Evolutionary conservation across 2,329 filamentous ascomycete genomes (phyloP), one percentile per base, ranked within the genome.

Genomic region (Tothia fuscella): DNA sequence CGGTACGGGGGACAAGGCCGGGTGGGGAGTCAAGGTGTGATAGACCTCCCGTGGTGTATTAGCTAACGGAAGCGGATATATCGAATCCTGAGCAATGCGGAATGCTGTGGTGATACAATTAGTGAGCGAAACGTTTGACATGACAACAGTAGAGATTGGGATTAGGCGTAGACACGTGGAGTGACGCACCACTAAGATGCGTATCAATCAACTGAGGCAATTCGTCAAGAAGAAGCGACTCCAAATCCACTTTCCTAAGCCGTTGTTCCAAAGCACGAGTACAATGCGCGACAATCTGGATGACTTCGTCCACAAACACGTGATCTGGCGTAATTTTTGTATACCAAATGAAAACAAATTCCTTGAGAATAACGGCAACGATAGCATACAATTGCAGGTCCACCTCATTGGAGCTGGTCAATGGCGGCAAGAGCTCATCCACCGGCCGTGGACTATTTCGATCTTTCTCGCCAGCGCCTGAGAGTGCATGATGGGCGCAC

Each of bases 261-360:
- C 91, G 75, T 65, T 94, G 82, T 63, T 96, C 91, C 45, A 98
- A 63, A 6, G 80, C 85, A 44, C 85, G 73, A 30, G 86, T 94
- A 60, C 84, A 91, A 61, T 96, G 89, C 30, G 89, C 91, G 53
- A 96, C 83, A 50, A 94, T 80, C 55, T 86, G 84, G 41, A 96
- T 71, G 44, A 95, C 74, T 64, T 95, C 88, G 50, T 82, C 80
- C 46, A 91, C 79, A 56, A 98, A 93, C 10, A 76, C 72, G 56
- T 88, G 82, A 61, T 98, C 89, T 3, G 86, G 77, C 1, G 89
- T 95, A 59, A 98, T 91, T 59, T 81, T 89, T 49, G 70, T 72
- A 66, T 98, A 98, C 91, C 91, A 98, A 24, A 77, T 78, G 59
- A 91, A 80, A 28, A 98, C 82, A 58, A 87, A 94, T 49, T 95